Base-by-base conservation (phyloP, 2,329 filamentous ascomycete species). In the Apiospora sp. region DNA sequence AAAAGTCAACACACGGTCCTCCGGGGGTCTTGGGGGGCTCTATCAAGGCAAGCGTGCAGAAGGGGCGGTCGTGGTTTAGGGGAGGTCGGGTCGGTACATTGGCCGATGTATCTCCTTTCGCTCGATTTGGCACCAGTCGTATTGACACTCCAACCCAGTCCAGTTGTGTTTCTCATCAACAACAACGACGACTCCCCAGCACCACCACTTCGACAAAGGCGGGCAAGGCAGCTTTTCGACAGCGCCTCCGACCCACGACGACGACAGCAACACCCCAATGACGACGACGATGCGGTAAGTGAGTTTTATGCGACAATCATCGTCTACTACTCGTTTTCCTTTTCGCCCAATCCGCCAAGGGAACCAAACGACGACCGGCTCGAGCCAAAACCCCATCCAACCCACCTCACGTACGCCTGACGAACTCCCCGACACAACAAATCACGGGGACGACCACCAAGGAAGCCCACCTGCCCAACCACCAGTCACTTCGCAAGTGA, bases 161-260 rank as follows among this genome's bases (percentile, higher is more conserved):
- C 64, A 30, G 46, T 44, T 46, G 37, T 34, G 44, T 48, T 48
- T 37, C 44, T n/a, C 67, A 68, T 68, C 67, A 68, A 68, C 67
- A 68, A 68, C 67, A 68, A 48, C 67, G 67, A 68, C 43, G 27
- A 30, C 27, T 30, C 10, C 10, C 37, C n/a, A 68, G n/a, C n/a
- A 67, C 34, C 64, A 44, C 34, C 34, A 67, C 64, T 67, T 58
- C 51, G 54, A 64, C 58, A 64, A 41, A 41, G 58, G 67, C 41
- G 41, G 67, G 67, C 67, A 68, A 68, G 67, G 67, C 67, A 68
- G 67, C 67, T 68, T 68, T 30, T 68, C 67, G 67, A 68, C 67
- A 68, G 67, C 67, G 67, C 67, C 67, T 22, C 67, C 67, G 67
- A 68, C 67, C 67, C 27, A 46, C 67, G 67, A 68, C 67, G 67